These are phyloP conservation scores for Vitis rupestris DNA, from an alignment of 164 flowering plant genomes.

Conservation along the genomic window DNA sequence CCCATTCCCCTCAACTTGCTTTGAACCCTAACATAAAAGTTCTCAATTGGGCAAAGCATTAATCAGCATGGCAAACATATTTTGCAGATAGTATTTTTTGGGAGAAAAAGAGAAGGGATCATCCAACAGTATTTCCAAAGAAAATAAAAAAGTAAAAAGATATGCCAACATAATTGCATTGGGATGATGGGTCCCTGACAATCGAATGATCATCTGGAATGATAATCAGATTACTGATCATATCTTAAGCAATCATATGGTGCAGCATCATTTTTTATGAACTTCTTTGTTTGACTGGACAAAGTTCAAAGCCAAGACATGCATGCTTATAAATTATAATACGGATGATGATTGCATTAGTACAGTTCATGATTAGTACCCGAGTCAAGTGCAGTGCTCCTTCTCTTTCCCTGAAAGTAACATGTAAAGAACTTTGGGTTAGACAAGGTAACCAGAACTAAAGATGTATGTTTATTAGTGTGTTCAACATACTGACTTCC, in stretches of 20 bases:
- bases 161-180: background rate
- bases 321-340: constrained; percentile 7
- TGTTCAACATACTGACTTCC: no score
- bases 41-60: no score
- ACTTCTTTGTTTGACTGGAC: constrained; percentile 15
- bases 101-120: no score
- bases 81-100: no score
- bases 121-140: no score
- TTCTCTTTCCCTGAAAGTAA: background rate
- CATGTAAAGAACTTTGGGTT: constrained; percentile 10
- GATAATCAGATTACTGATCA: constrained; percentile 13
- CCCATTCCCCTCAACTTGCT: no score
- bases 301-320: constrained; percentile 7
- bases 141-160: background rate
- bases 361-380: constrained; percentile 16
- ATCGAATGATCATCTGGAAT: constrained; percentile 16
- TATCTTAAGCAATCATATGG: constrained; percentile 22
- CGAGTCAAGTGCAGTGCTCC: background rate
- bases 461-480: background rate
- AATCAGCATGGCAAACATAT: no score
- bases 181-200: constrained; percentile 16
- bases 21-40: no score
- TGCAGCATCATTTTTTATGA: constrained; percentile 1
- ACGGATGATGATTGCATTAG: constrained; percentile 1
- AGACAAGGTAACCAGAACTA: background rate